These are phyloP conservation scores for Paragyromitra xinjiangensis DNA, from an alignment of 495 filamentous ascomycete genomes.

Conservation along the genomic window DNA sequence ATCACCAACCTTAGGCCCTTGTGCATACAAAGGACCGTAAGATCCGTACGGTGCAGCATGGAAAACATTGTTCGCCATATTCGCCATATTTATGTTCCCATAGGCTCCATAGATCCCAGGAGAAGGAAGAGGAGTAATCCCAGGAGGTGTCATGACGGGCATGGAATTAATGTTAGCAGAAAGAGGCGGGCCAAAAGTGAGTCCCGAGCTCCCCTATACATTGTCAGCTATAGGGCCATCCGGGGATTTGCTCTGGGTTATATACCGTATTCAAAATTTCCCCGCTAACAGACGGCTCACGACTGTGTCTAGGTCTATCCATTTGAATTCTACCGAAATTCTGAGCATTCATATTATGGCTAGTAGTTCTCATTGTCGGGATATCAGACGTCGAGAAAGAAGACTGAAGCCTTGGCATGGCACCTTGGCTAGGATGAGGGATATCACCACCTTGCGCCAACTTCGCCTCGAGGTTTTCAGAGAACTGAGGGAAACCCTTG, in stretches of 20 bases:
- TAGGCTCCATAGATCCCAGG: conserved; percentile 56
- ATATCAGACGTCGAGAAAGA: conserved; percentile 92
- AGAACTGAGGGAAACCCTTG: conserved; percentile 53
- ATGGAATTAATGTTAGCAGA: conserved; percentile 47
- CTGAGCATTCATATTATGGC: conserved; percentile 44
- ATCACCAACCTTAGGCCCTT: conserved; percentile 49
- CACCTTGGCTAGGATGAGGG: conserved; percentile 44
- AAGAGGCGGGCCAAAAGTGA: conserved; percentile 56
- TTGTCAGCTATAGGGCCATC: conserved; percentile 29
- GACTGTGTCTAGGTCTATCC: conserved; percentile 54
- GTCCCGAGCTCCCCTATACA: conserved; percentile 40
- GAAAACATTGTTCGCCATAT: conserved; percentile 49
- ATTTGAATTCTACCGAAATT: conserved; percentile 51
- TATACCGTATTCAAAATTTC: conserved; percentile 51
- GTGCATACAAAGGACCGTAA: conserved; percentile 53
- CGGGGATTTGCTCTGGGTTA: conserved; percentile 3
- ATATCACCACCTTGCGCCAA: conserved; percentile 42
- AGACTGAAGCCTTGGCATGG: conserved; percentile 73
- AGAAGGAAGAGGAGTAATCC: conserved; percentile 56
- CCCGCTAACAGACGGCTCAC: conserved; percentile 53
- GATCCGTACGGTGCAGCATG: conserved; percentile 55
- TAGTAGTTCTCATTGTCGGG: conserved; percentile 75
- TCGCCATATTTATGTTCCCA: conserved; percentile 55
- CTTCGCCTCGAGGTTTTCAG: conserved; percentile 52
- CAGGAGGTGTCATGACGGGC: conserved; percentile 52